These are phyloP conservation scores for Blastobotrys arbuscula DNA, from an alignment of 1,139 yeast genomes.

Conservation along the genomic window DNA sequence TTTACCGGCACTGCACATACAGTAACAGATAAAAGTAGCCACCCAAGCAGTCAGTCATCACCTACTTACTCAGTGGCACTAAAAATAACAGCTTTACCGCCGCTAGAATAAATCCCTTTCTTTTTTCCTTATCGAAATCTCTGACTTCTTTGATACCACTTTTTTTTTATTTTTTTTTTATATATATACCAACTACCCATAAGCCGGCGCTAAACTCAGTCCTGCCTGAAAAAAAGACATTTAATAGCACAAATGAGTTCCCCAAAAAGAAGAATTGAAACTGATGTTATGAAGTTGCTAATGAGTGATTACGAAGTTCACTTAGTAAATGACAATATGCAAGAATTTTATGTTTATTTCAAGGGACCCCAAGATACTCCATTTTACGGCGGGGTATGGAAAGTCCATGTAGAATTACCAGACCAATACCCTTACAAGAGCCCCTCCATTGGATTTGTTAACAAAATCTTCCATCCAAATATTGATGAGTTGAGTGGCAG, in stretches of 20 bases:
- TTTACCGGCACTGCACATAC: too few relatives aligned
- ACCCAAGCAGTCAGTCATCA: too few relatives aligned
- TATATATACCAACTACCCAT: too few relatives aligned
- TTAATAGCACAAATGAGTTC: constrained; percentile 52
- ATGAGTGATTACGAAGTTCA: constrained; percentile 94
- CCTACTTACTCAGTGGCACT: too few relatives aligned
- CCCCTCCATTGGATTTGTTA: constrained; percentile 91
- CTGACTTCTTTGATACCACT: not conserved
- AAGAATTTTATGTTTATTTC: constrained; percentile 81
- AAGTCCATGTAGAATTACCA: constrained; percentile 87
- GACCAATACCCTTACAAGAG: constrained; percentile 94
- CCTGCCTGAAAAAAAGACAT: too few relatives aligned
- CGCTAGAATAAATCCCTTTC: too few relatives aligned
- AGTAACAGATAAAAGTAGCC: too few relatives aligned
- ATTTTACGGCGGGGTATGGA: constrained; percentile 88
- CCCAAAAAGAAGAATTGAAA: constrained; percentile 85
- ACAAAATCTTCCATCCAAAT: constrained; percentile 91
- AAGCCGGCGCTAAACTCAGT: too few relatives aligned
- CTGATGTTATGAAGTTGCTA: constrained; percentile 94
- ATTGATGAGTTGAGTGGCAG: constrained; percentile 72
- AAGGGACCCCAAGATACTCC: constrained; percentile 87
- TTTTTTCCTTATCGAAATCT: not conserved
- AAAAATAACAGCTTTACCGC: too few relatives aligned
- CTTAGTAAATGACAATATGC: constrained; percentile 81
- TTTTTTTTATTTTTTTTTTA: too few relatives aligned